Conservation (phyloP, 192 early-diverging fungal species). For the Podochytrium sp. region DNA sequence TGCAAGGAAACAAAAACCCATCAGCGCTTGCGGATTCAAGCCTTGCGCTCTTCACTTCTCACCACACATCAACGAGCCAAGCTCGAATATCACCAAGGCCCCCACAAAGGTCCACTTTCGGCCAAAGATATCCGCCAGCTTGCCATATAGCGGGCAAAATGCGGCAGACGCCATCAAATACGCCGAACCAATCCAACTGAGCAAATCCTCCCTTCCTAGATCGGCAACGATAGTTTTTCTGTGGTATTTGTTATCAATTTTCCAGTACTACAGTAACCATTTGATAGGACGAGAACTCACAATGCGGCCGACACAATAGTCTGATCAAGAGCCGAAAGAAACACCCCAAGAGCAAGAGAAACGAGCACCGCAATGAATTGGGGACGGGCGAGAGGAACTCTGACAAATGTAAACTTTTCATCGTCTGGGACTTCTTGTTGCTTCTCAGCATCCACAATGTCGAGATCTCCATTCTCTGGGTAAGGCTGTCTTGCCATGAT, state of each 20-base stretch:
- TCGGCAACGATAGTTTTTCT: conserved; percentile 38
- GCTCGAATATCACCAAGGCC: conserved; percentile 68
- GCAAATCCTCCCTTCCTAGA: conserved; percentile 59
- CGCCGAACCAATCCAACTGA: conserved; percentile 76
- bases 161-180: conserved; percentile 71
- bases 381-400: not conserved
- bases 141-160: conserved; percentile 54
- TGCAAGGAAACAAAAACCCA: conserved; percentile 73
- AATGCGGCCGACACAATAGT: conserved; percentile 78
- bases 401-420: conserved; percentile 11
- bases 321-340: conserved; percentile 70
- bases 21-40: conserved; percentile 54
- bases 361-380: conserved; percentile 18
- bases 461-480: too few relatives aligned
- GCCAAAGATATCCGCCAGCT: conserved; percentile 39
- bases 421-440: not conserved
- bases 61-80: conserved; percentile 82
- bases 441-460: too few relatives aligned
- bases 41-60: too few relatives aligned
- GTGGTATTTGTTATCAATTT: conserved; percentile 24
- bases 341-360: conserved; percentile 59
- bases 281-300: too few relatives aligned
- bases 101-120: conserved; percentile 66
- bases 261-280: conserved; percentile 61
- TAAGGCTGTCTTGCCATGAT: too few relatives aligned